Evolutionary conservation across 2,329 filamentous ascomycete species (phyloP).

Genomic region (Apiospora rasikravindrae): DNA sequence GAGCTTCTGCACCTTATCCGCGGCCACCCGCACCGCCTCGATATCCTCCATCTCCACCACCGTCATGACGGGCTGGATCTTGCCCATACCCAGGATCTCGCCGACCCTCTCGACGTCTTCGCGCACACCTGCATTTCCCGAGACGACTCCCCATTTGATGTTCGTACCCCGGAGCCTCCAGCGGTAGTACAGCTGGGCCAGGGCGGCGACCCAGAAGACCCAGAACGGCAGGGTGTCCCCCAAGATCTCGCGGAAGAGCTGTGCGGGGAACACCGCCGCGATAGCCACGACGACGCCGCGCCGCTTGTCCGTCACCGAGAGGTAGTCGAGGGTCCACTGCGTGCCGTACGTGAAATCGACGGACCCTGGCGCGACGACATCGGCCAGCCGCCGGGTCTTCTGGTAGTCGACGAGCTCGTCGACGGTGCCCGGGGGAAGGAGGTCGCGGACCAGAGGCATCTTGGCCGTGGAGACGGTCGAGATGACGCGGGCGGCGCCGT

Average conservation of each 20-base stretch:
- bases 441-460: too few relatives aligned
- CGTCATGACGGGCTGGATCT: conserved; percentile 49
- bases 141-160: conserved; percentile 51
- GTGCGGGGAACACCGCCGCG: conserved; percentile 42
- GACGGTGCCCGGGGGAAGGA: too few relatives aligned
- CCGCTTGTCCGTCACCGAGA: too few relatives aligned
- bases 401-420: too few relatives aligned
- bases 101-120: conserved; percentile 50
- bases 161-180: conserved; percentile 51
- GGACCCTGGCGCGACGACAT: too few relatives aligned
- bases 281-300: conserved; percentile 50
- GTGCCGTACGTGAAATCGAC: too few relatives aligned
- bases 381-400: too few relatives aligned
- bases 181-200: conserved; percentile 46
- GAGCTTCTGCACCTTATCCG: conserved; percentile 44
- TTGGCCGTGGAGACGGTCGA: too few relatives aligned
- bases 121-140: conserved; percentile 46
- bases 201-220: conserved; percentile 42
- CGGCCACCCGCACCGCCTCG: conserved; percentile 46
- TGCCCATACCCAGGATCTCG: conserved; percentile 47
- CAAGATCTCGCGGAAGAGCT: conserved; percentile 37
- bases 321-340: too few relatives aligned
- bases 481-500: too few relatives aligned
- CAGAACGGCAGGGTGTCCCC: conserved; percentile 43
- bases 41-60: conserved; percentile 49